Conservation (phyloP, 805 yeast genomes). For the Vanderwaltozyma tropicalis region DNA sequence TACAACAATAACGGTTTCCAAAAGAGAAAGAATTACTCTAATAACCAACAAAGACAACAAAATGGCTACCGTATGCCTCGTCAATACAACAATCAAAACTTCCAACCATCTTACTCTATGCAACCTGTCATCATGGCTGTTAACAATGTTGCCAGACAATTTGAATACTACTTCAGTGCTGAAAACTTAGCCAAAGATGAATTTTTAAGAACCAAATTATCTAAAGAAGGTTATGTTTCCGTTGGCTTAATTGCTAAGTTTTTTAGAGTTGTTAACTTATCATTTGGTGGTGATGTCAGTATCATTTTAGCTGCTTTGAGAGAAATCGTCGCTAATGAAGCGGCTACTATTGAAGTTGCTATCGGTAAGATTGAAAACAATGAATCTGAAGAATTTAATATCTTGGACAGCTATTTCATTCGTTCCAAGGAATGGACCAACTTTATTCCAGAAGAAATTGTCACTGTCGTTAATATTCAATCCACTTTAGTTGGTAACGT, state of each 20-base stretch:
- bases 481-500: constrained; percentile 14
- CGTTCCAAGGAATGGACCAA: constrained; percentile 24
- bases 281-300: constrained; percentile 34
- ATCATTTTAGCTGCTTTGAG: constrained; percentile 25
- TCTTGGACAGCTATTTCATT: constrained; percentile 18
- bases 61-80: constrained; percentile 1
- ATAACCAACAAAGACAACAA: constrained; percentile 7
- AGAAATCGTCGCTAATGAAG: constrained; percentile 24
- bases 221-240: constrained; percentile 26
- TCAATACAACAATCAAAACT: constrained; percentile 9
- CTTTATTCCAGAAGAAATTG: constrained; percentile 14
- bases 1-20: constrained; percentile 6
- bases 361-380: constrained; percentile 9
- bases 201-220: constrained; percentile 66
- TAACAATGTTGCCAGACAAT: constrained; percentile 39
- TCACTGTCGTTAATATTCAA: constrained; percentile 10
- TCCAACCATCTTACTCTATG: constrained; percentile 14
- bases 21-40: constrained; percentile 17
- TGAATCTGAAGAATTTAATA: constrained; percentile 3
- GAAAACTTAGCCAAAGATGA: constrained; percentile 83
- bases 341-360: constrained; percentile 23
- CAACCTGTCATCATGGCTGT: constrained; percentile 22
- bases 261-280: constrained; percentile 37
- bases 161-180: constrained; percentile 82
- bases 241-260: constrained; percentile 20